These are phyloP conservation scores for Persicaria tinctoria DNA, from an alignment of 148 eudicot genomes.

Conservation along the genomic window DNA sequence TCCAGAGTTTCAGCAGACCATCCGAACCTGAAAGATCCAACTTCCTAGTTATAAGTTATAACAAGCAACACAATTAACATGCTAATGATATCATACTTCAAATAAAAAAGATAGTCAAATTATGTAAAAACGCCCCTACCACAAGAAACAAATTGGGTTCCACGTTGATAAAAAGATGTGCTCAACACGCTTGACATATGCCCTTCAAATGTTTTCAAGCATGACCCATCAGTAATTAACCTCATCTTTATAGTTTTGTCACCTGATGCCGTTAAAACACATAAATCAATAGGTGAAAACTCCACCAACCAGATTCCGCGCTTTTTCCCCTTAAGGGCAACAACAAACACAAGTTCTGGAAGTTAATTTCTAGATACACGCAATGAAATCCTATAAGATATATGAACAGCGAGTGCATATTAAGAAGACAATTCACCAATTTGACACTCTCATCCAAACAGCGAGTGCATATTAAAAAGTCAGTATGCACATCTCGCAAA, in stretches of 20 bases:
- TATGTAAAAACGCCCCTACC: constrained; percentile 34
- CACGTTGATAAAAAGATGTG: constrained; percentile 75
- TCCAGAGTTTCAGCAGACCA: constrained; percentile 92
- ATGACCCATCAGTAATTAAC: constrained; percentile 87
- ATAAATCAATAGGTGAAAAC: constrained; percentile 89
- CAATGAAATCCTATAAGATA: constrained; percentile 70
- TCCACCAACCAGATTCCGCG: constrained; percentile 95
- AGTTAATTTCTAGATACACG: constrained; percentile 80
- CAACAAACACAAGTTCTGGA: constrained; percentile 70
- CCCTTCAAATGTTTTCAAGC: constrained; percentile 93
- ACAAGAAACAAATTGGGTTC: constrained; percentile 84
- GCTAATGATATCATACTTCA: constrained; percentile 6
- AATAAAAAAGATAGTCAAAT: neutral
- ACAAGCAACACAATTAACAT: neutral
- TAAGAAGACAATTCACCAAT: neutral
- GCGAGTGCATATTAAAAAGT: neutral
- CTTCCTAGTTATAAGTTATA: constrained; percentile 4
- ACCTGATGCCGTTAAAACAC: constrained; percentile 92
- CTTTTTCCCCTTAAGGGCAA: constrained; percentile 79
- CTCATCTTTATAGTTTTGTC: constrained; percentile 93
- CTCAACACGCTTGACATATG: constrained; percentile 83
- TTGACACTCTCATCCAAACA: too few relatives aligned
- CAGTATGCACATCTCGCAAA: neutral
- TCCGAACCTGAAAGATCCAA: constrained; percentile 63
- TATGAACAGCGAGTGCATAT: neutral